Percentiles rank a stretch among this genome's conserved stretches.
Evolutionary conservation across 2,329 filamentous ascomycete genomes (phyloP).

Genomic region (Colletotrichum liaoningense): DNA sequence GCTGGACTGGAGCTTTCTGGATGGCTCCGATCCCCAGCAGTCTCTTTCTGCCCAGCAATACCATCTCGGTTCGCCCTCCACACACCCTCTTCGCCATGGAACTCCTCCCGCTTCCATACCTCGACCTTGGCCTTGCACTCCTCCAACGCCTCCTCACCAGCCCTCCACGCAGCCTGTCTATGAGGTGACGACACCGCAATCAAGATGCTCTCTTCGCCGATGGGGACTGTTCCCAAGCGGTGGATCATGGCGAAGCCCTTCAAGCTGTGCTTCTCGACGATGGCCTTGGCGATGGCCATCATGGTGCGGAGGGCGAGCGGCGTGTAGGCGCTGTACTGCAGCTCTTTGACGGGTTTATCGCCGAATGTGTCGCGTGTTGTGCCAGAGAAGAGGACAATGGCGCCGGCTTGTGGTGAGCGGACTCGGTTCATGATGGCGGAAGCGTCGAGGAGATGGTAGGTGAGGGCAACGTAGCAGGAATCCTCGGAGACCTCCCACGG

Average conservation of each 20-base stretch:
- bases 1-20: not conserved
- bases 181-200: constrained; percentile 89
- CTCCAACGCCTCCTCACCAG: constrained; percentile 90
- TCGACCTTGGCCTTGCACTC: constrained; percentile 88
- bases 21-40: constrained; percentile 43
- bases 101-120: constrained; percentile 95
- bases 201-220: constrained; percentile 93
- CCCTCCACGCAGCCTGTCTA: constrained; percentile 85
- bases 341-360: constrained; percentile 76
- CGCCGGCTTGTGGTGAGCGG: constrained; percentile 78
- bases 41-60: constrained; percentile 61
- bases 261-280: constrained; percentile 72
- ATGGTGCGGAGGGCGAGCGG: constrained; percentile 78
- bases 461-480: constrained; percentile 76
- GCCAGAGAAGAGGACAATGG: constrained; percentile 81
- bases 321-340: constrained; percentile 81
- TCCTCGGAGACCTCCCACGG: constrained; percentile 58
- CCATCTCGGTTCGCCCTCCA: constrained; percentile 93
- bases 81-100: constrained; percentile 79
- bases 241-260: constrained; percentile 84
- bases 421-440: constrained; percentile 72
- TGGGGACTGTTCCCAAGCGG: constrained; percentile 84
- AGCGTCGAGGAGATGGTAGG: constrained; percentile 69
- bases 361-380: constrained; percentile 83
- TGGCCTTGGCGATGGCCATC: constrained; percentile 68